Base-by-base conservation (phyloP, 257 asterid genomes). In the Apocynum venetum region DNA sequence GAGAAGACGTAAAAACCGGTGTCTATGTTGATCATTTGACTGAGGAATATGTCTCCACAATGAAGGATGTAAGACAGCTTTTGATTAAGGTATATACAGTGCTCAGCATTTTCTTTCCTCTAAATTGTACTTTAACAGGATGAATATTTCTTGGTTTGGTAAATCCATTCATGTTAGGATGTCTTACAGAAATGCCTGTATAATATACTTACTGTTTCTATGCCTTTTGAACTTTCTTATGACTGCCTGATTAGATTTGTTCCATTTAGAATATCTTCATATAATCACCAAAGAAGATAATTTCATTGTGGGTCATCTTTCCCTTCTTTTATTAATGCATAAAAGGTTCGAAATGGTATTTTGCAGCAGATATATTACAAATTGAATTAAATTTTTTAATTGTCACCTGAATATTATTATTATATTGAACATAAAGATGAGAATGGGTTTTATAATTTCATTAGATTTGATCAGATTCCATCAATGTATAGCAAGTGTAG, bases 1-100 rank as follows among this genome's bases (percentile, higher is more conserved):
- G 99, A 75, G 99, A 96, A 87, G 99, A 96, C 83, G 96, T 89
- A 40, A 91, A 88, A 82, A 85, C 88, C 78, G 99, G 99, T 85
- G 93, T 96, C 46, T 96, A 96, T 85, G 98, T 96, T n/a, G 99
- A 96, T 64, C 90, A 93, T 87, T 85, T 96, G 84, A 89, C 97
- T 57, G 99, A 96, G 87, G 97, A 91, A 83, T 88, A 89, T 88
- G 99, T 91, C 57, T 85, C 91, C 72, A 89, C 98, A 66, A 96
- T 89, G 95, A 90, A 88, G 88, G 97, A 96, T 76, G 96, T 91
- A 40, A 88, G 89, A 19, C 92, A 90, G 82, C 97, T 96, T 83
- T 86, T 96, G 77, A 85, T 89, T 72, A 96, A 96, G 98, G 98
- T 94, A 78, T 75, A 86, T 70, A 78, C 51, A 75, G 25, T 63